Evolutionary conservation across 106 monocot genomes (phyloP).

Genomic region (Vanilla planifolia): DNA sequence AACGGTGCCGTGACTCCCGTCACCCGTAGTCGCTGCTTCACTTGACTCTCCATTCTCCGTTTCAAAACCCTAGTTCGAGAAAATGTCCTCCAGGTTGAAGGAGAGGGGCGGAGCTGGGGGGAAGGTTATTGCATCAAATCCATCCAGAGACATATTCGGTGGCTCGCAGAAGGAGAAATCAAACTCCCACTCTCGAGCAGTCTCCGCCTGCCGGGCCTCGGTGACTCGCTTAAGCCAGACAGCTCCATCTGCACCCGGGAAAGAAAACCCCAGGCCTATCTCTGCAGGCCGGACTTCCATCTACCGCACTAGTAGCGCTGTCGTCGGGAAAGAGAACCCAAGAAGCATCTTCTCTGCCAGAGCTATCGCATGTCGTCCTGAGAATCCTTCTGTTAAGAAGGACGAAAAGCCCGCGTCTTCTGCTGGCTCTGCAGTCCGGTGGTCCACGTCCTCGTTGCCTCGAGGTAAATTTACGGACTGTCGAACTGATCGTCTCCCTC

Average conservation of each 20-base stretch:
- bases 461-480: conserved; percentile 36
- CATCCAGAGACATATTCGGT: conserved; percentile 16
- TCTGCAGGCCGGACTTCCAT: conserved; percentile 2
- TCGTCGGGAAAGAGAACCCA: conserved; percentile 34
- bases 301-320: not conserved
- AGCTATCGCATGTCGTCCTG: conserved; percentile 22
- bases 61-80: conserved; percentile 17
- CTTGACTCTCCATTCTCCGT: too few relatives aligned
- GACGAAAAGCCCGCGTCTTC: conserved; percentile 19
- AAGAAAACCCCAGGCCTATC: conserved; percentile 17
- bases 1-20: too few relatives aligned
- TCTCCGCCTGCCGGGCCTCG: not conserved
- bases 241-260: conserved; percentile 8
- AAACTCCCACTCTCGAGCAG: not conserved
- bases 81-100: conserved; percentile 52
- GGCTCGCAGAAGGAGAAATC: conserved; percentile 14
- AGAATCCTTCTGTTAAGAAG: conserved; percentile 7
- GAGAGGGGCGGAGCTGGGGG: conserved; percentile 68
- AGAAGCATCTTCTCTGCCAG: conserved; percentile 22
- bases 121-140: conserved; percentile 39
- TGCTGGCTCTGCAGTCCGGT: conserved; percentile 39
- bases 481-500: conserved; percentile 16
- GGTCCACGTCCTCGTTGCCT: conserved; percentile 78
- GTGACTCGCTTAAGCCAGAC: not conserved
- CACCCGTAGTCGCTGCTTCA: too few relatives aligned